Base-by-base conservation (phyloP, 2,329 filamentous ascomycete species). In the Trichophaea hybrida region DNA sequence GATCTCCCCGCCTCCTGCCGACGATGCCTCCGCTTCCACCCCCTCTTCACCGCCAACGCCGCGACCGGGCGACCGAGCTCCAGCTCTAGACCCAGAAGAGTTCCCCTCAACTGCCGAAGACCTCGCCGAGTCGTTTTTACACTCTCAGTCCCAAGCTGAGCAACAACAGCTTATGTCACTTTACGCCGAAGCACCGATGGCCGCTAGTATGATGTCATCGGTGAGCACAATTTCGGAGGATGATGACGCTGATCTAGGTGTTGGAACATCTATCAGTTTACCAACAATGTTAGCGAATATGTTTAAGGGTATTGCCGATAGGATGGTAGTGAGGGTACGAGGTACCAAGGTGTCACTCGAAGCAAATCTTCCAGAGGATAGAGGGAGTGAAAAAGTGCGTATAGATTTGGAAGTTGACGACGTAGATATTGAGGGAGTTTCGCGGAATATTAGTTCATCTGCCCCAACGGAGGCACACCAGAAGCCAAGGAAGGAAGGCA, bases 271-370 rank as follows among this genome's bases (percentile, higher is more conserved):
- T 8, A 40, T 64, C n/a, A 57, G 59, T 10, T 49, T 64, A 4
- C 63, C 63, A 24, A 55, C 48, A 13, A 60, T 65, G 5, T 55
- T 65, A 6, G 63, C 61, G 48, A 64, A 59, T 33, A 51, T 64
- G 46, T 64, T 65, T 12, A 83, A 88, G 65, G 85, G 85, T 34
- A 81, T 90, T 53, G 74, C 85, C 32, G 85, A 93, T 71, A 79
- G 86, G 50, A 76, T 84, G 58, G 80, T 86, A 69, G 73, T 91
- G 32, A 76, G 75, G 54, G 80, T 91, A 60, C 78, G 77, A 55
- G 77, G 80, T 32, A 78, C 91, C 59, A 78, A 77, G 8, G 77
- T 89, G 63, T 80, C 83, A 66, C 73, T 89, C 15, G 82, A 87
- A 34, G 60, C 54, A 52, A 71, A 70, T 34, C 69, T 72, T n/a